Evolutionary conservation across 148 eudicot species (phyloP).

Genomic region (Mesembryanthemum crystallinum): DNA sequence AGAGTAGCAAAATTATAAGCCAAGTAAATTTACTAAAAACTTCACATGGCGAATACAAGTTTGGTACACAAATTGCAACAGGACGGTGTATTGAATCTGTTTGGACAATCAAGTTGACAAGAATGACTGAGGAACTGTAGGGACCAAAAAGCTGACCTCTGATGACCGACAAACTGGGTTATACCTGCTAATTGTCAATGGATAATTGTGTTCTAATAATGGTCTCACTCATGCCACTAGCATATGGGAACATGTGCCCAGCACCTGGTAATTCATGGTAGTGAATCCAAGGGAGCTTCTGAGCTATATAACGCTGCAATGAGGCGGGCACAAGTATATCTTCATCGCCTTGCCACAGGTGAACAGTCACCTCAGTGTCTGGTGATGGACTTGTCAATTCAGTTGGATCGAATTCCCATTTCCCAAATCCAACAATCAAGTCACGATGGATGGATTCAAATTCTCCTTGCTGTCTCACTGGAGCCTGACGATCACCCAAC

Average conservation of each 20-base stretch:
- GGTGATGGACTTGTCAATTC: constrained; percentile 57
- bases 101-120: neutral
- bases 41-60: neutral
- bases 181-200: constrained; percentile 8
- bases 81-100: neutral
- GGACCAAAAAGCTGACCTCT: neutral
- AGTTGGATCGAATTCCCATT: constrained; percentile 75
- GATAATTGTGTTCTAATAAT: constrained; percentile 50
- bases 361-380: constrained; percentile 53
- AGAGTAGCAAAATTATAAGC: neutral
- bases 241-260: constrained; percentile 62
- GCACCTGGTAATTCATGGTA: constrained; percentile 68
- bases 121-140: neutral
- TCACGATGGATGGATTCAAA: constrained; percentile 67
- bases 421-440: constrained; percentile 56
- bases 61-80: neutral
- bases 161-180: neutral
- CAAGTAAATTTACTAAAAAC: neutral
- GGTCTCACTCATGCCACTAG: constrained; percentile 54
- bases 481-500: constrained; percentile 27
- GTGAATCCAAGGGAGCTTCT: constrained; percentile 64
- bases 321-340: constrained; percentile 43
- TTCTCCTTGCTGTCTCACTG: constrained; percentile 66
- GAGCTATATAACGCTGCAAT: constrained; percentile 36
- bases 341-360: constrained; percentile 89